Base-by-base conservation (phyloP, 1,284 basidiomycete genomes). In the Dichomitus squalens region DNA sequence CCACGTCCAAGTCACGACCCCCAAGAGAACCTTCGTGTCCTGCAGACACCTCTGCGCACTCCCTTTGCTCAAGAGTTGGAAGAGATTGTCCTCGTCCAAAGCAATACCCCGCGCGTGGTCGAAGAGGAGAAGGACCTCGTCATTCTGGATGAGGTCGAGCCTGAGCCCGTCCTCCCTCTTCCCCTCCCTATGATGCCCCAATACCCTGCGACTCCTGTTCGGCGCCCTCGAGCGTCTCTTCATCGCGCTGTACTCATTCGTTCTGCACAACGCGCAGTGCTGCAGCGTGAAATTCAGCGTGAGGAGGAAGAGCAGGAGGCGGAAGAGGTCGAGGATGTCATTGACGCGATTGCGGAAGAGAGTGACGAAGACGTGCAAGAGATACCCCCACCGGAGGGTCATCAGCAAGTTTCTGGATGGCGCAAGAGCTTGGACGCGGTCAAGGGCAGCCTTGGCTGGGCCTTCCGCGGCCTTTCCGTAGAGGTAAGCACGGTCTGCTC, bases 211-310 rank as follows among this genome's bases (percentile, higher is more conserved):
- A 83, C 83, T 0, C 76, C 76, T 7, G 74, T 76, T 11, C 74
- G 75, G 21, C 75, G 78, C 25, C 72, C 73, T 4, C 73, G 80
- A 2, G 73, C 76, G 11, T 83, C 83, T 2, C 71, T 90, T 1
- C 87, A 90, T 65, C 82, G 84, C 12, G 85, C 85, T 0, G 87
- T 90, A 1, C 74, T 90, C 16, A 83, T 90, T 29, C 79, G 87
- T 8, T 86, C 83, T 34, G 86, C 86, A 0, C 87, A 89, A 64
- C 76, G 84, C 14, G 81, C 80, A 0, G 79, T 81, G 0, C 59
- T 84, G 60, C 70, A 68, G 49, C 59, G 64, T 8, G 75, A 76
- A 52, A 70, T 74, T 47, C 70, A 72, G 53, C 53, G 80, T 59
- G 71, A 75, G 49, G 72, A 75, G 48, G 76, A 79, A 52, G 75